Evolutionary conservation across 2,329 filamentous ascomycete species (phyloP).

Genomic region (Sporothrix protearum): DNA sequence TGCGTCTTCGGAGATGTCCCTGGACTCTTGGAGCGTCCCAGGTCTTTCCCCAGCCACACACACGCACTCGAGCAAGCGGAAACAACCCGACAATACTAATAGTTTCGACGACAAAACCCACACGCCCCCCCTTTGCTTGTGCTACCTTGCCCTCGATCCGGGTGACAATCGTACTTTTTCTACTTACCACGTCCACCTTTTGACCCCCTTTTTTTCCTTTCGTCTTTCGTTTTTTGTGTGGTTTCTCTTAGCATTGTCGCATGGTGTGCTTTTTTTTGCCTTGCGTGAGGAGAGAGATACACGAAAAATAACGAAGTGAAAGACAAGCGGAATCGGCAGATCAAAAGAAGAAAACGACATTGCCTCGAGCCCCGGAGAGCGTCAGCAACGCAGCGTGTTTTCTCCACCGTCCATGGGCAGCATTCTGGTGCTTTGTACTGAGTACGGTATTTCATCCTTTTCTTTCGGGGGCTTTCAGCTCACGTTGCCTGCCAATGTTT

Average conservation of each 20-base stretch:
- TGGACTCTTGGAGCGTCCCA: neutral
- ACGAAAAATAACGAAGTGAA: neutral
- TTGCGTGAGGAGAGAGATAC: neutral
- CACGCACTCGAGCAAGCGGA: neutral
- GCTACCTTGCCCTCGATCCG: neutral
- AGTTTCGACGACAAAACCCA: neutral
- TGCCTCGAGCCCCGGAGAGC: neutral
- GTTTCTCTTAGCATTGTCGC: neutral
- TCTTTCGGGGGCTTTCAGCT: slow-evolving; percentile 12
- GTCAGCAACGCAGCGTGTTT: neutral
- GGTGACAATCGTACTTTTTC: neutral
- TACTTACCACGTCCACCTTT: slow-evolving; percentile 3
- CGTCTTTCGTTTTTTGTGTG: neutral
- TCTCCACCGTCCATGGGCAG: slow-evolving; percentile 6
- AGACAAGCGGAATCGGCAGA: neutral
- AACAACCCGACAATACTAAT: neutral
- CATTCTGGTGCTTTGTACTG: neutral
- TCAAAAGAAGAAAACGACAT: neutral
- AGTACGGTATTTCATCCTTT: too few relatives aligned
- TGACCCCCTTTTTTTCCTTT: neutral
- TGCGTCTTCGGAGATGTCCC: slow-evolving; percentile 15
- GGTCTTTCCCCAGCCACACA: slow-evolving; percentile 10
- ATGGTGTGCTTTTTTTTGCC: neutral
- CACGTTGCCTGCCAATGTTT: neutral
- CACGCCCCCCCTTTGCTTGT: neutral